Evolutionary conservation across 441 rosid genomes (phyloP).

Genomic region (Monsonia emarginata): DNA sequence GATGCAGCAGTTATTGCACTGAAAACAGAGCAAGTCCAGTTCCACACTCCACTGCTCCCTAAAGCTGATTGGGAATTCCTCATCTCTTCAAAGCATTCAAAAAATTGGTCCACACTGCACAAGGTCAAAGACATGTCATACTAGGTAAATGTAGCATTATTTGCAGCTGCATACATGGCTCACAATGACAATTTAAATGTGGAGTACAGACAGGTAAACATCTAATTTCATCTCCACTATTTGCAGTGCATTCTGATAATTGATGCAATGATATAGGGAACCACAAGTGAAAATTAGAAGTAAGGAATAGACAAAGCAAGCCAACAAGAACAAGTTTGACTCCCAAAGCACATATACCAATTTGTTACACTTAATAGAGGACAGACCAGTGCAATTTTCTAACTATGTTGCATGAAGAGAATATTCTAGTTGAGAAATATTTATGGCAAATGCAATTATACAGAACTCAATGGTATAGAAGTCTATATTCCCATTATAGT

Average conservation of each 20-base stretch:
- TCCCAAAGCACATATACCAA: not conserved
- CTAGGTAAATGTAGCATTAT: conserved; percentile 16
- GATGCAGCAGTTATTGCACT: conserved; percentile 97
- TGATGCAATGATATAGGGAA: not conserved
- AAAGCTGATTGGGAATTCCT: conserved; percentile 76
- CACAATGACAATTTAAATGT: not conserved
- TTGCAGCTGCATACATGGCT: not conserved
- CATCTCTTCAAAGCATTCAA: conserved; percentile 91
- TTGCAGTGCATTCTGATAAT: not conserved
- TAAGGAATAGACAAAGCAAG: not conserved
- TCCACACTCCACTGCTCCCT: conserved; percentile 95
- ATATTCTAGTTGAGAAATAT: not conserved
- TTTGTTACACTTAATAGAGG: not conserved
- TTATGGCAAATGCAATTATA: not conserved
- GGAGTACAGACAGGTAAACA: not conserved
- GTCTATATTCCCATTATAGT: not conserved
- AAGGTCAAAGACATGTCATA: conserved; percentile 18
- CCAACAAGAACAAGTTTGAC: not conserved
- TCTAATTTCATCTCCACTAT: not conserved
- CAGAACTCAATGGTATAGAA: not conserved
- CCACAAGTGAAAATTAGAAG: not conserved
- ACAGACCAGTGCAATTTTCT: not conserved
- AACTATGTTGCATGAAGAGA: not conserved
- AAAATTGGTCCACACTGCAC: conserved; percentile 87
- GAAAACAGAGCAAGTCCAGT: conserved; percentile 94